Evolutionary conservation across 2,329 filamentous ascomycete species (phyloP), one percentile per base, ranked within the genome.

Genomic region (Neofusicoccum sp.): DNA sequence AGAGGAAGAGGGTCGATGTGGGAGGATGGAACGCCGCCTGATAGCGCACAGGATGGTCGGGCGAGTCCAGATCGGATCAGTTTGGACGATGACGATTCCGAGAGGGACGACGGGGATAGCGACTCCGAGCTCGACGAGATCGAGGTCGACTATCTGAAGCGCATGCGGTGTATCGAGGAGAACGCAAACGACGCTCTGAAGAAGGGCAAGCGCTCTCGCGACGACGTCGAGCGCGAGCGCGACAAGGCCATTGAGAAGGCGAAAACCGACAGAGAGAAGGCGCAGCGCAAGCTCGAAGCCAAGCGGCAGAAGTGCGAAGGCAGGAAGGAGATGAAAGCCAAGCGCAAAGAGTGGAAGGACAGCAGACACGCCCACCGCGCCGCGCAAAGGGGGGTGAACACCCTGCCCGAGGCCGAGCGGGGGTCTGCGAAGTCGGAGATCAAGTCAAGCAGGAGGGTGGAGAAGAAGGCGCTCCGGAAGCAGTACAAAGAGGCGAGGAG

Each of bases 211-310:
- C 71, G 70, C 44, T 45, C 49, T 7, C 38, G 60, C 6, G 43
- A 63, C 38, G 63, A 67, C 26, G 68, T 72, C 16, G 63, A 63
- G 4, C 59, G 57, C 3, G 69, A 71, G 45, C 68, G 70, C n/a
- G 64, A 63, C 9, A 48, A 63, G 6, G 70, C 67, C 6, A 69
- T 71, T 24, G 65, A 67, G 26, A 64, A 65, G 58, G 71, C 71
- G 0, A 51, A 63, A 6, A 30, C 53, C 8, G 47, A 53, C n/a
- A 47, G 58, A 38, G 53, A 34, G 1, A 49, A 51, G 28, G 48
- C 48, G 11, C 16, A 30, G 33, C 26, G 51, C 14, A 56, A 56
- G 7, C 41, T 63, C 6, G 67, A 73, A n/a, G 48, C 58, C 12
- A 68, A 65, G 24, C 49, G 67, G 8, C 36, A 36, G 31, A 58